Conservation (phyloP, 75 land plant genomes). For the Pinus albicaulis region DNA sequence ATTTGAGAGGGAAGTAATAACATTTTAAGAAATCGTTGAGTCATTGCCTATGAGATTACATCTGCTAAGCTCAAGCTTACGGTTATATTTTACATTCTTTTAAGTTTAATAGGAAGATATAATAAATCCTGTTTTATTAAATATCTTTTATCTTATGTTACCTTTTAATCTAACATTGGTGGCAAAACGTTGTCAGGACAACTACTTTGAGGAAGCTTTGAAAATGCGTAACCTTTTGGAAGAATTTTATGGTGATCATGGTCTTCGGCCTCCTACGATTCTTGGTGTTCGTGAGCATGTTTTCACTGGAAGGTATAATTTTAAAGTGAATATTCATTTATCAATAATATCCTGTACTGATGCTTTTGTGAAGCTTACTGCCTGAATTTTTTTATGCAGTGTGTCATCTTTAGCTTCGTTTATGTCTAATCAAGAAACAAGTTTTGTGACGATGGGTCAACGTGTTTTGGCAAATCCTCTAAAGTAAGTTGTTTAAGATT, state of each 20-base stretch:
- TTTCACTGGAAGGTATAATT: constrained; percentile 84
- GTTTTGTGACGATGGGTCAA: constrained; percentile 89
- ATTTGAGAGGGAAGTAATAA: background rate
- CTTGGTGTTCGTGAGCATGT: constrained; percentile 95
- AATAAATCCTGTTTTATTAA: background rate
- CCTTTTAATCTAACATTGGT: too few species aligned
- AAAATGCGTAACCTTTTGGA: constrained; percentile 97
- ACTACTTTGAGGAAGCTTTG: constrained; percentile 95
- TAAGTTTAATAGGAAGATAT: background rate
- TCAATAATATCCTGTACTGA: background rate
- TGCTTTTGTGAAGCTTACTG: background rate
- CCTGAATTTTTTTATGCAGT: constrained; percentile 34
- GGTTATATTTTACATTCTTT: background rate
- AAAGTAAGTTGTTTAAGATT: constrained; percentile 49
- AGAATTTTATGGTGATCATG: constrained; percentile 81
- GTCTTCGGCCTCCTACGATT: constrained; percentile 70
- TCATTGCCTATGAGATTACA: background rate
- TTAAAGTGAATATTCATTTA: background rate
- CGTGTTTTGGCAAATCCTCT: constrained; percentile 76
- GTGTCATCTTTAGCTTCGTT: constrained; percentile 87
- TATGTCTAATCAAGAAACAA: constrained; percentile 86
- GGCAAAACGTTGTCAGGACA: constrained; percentile 51
- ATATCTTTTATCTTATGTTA: too few species aligned
- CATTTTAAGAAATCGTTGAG: background rate
- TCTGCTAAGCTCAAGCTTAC: background rate